Conservation (phyloP, 768 basidiomycete genomes). For the Lactarius indigo region DNA sequence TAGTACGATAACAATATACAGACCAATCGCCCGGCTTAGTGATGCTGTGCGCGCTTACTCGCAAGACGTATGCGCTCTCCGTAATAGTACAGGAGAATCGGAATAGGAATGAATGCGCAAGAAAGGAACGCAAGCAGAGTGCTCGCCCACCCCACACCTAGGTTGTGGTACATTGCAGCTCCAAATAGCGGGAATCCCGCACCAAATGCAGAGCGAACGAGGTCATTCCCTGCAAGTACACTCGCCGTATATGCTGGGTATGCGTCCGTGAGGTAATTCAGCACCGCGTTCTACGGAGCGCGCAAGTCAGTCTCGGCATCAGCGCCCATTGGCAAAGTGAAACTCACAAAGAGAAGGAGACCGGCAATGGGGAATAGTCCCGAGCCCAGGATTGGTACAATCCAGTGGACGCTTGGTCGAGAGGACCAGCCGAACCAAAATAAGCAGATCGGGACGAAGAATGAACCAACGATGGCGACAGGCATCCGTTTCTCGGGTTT, state of each 20-base stretch:
- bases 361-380: conserved; percentile 31
- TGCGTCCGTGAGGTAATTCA: conserved; percentile 34
- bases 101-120: conserved; percentile 30
- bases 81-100: conserved; percentile 19
- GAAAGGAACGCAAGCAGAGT: conserved; percentile 31
- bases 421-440: conserved; percentile 37
- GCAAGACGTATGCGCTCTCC: conserved; percentile 24
- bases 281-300: conserved; percentile 22
- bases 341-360: conserved; percentile 32
- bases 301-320: background rate
- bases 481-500: conserved; percentile 35
- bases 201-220: conserved; percentile 31
- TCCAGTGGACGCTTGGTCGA: conserved; percentile 34
- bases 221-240: conserved; percentile 36
- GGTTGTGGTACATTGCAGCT: conserved; percentile 27
- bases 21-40: background rate
- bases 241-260: conserved; percentile 34
- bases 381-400: conserved; percentile 35
- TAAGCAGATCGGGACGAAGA: conserved; percentile 33
- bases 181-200: conserved; percentile 25
- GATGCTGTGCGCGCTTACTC: conserved; percentile 25
- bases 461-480: conserved; percentile 33
- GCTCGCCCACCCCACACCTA: conserved; percentile 30
- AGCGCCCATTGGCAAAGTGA: conserved; percentile 24
- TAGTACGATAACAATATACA: background rate